Evolutionary conservation across 345 rosid genomes (phyloP), one percentile per base, ranked within the genome.

Genomic region (Brassica napus): DNA sequence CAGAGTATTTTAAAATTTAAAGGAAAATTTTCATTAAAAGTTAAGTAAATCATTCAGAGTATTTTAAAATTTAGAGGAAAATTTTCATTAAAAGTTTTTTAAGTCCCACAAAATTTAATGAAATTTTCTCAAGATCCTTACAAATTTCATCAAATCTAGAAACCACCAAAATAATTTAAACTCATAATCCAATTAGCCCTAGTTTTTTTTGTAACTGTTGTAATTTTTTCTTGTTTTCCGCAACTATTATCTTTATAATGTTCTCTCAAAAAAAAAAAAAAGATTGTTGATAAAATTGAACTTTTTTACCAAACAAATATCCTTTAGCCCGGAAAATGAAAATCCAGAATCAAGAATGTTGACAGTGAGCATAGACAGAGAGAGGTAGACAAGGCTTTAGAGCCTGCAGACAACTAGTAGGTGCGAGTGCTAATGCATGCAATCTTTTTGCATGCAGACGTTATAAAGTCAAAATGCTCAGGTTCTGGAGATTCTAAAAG

Each of bases 381-480:
- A 49, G 70, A 30, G 9, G 52, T 12, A 42, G 64, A 66, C 71
- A 74, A 42, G 21, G 67, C 79, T 57, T 69, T 75, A 18, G 76
- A 54, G 75, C 76, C 79, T 80, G 75, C 70, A 37, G 73, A 72
- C 79, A 75, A 74, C 76, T 74, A 80, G 65, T 75, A 80, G 79
- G 83, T 80, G 79, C 71, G 71, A 79, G 69, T 63, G 71, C 72
- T 75, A 80, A 80, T 80, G 83, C 83, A 80, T 80, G 83, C 79
- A 73, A 69, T 80, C 76, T 74, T 74, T 74, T 63, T 64, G 62
- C 79, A 69, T 75, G 79, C 83, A 80, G 79, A 75, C 68, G 72
- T 80, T 70, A 80, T 49, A 71, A 80, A 80, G 76, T 75, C 76
- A 69, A 75, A 71, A 74, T 31, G 71, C 83, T 74, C 83, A 80